Conservation (phyloP, 306 rosid species). For the Gastrolobium villosum region DNA sequence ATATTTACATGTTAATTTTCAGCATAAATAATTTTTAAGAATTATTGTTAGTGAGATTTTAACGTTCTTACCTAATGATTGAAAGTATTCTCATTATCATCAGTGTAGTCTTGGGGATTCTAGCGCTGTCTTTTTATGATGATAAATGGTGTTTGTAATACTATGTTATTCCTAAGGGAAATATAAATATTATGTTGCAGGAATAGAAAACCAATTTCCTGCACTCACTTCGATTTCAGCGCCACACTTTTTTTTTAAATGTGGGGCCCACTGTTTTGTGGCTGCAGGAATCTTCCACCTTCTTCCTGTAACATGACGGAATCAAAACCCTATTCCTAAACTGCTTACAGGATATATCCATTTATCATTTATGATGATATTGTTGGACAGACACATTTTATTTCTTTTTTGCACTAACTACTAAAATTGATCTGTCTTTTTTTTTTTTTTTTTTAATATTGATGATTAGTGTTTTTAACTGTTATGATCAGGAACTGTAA, state of each 20-base stretch:
- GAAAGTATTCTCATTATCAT: not conserved
- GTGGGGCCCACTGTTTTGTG: too few relatives aligned
- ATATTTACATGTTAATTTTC: conserved; percentile 17
- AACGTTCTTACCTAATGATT: not conserved
- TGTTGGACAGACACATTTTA: not conserved
- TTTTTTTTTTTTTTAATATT: not conserved
- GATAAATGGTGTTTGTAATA: not conserved
- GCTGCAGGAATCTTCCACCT: too few relatives aligned
- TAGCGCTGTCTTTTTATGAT: not conserved
- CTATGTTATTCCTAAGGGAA: not conserved
- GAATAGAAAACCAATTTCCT: too few relatives aligned
- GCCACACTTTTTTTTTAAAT: too few relatives aligned
- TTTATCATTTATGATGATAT: not conserved
- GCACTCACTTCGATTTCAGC: too few relatives aligned
- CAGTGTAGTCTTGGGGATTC: not conserved
- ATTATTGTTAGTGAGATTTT: not conserved
- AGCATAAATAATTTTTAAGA: not conserved
- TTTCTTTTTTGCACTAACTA: not conserved
- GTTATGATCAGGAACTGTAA: conserved; percentile 49
- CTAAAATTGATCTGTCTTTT: not conserved
- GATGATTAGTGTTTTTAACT: conserved; percentile 40
- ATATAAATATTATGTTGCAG: too few relatives aligned
- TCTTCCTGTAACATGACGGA: too few relatives aligned
- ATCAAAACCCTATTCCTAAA: not conserved
- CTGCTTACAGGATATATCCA: not conserved